Percentiles rank a stretch among this genome's conserved stretches.
phyloP scores from a whole-genome alignment of 495 filamentous ascomycete species.

The Penicillium ucsense region DNA sequence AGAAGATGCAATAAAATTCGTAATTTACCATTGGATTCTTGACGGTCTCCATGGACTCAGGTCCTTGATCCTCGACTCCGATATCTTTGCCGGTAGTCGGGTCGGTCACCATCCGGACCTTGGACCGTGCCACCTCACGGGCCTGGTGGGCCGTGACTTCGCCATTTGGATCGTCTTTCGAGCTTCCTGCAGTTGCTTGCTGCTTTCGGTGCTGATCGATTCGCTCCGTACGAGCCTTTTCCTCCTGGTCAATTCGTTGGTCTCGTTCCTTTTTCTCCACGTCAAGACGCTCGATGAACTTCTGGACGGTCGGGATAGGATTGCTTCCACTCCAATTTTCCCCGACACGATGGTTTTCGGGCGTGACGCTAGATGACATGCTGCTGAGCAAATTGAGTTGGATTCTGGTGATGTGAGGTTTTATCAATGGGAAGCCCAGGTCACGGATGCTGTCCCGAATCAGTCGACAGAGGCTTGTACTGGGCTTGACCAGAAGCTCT shows the following conservation, averaged over 20 bases:
- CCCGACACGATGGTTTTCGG: slow-evolving; percentile 24
- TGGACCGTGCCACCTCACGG: slow-evolving; percentile 36
- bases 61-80: slow-evolving; percentile 73
- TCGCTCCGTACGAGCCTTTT: slow-evolving; percentile 24
- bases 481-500: too few relatives aligned
- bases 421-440: neutral
- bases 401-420: neutral
- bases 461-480: too few relatives aligned
- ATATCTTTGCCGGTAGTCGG: slow-evolving; percentile 79
- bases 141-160: slow-evolving; percentile 29
- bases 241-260: slow-evolving; percentile 49
- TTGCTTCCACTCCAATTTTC: slow-evolving; percentile 46
- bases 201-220: neutral
- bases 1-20: neutral
- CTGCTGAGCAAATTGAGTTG: neutral
- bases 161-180: slow-evolving; percentile 31
- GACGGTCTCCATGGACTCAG: slow-evolving; percentile 58
- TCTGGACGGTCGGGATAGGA: slow-evolving; percentile 75
- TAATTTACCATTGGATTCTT: slow-evolving; percentile 53
- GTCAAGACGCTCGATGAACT: slow-evolving; percentile 73
- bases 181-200: slow-evolving; percentile 8
- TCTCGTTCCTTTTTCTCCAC: slow-evolving; percentile 69
- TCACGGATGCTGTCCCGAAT: too few relatives aligned
- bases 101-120: slow-evolving; percentile 67
- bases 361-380: slow-evolving; percentile 18